Percentiles rank a stretch among this genome's conserved stretches.
Conservation (phyloP, 257 asterid species). For the Nicotiana undulata region DNA sequence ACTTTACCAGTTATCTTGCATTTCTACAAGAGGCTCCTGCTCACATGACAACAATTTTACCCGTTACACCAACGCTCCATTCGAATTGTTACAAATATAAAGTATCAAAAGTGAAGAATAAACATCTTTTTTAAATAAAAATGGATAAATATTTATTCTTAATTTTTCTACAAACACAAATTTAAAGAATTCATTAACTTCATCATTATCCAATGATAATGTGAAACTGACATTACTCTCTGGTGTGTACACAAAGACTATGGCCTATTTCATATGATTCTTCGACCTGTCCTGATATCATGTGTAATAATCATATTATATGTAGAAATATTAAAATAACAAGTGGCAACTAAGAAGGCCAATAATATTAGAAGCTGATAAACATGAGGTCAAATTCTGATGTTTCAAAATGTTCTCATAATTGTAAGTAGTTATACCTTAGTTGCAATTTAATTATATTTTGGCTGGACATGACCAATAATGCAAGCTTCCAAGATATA, state of each 20-base stretch:
- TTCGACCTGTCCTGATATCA: not conserved
- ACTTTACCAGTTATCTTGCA: too few species aligned
- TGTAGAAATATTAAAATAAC: not conserved
- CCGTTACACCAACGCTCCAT: too few species aligned
- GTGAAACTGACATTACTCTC: not conserved
- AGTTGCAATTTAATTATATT: not conserved
- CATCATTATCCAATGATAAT: not conserved
- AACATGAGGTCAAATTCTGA: conserved; percentile 7
- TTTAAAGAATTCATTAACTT: not conserved
- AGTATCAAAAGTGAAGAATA: not conserved
- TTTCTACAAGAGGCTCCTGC: too few species aligned
- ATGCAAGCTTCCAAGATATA: conserved; percentile 11
- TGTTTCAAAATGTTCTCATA: conserved; percentile 12
- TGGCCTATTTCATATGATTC: not conserved
- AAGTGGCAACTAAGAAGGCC: not conserved
- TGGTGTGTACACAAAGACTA: not conserved
- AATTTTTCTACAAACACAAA: too few species aligned
- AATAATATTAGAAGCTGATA: not conserved
- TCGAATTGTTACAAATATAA: too few species aligned
- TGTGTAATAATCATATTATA: not conserved
- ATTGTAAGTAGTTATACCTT: conserved; percentile 14
- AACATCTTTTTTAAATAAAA: not conserved
- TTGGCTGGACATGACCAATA: conserved; percentile 19
- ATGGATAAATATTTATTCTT: not conserved
- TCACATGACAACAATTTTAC: too few species aligned